phyloP scores from a whole-genome alignment of 2,329 filamentous ascomycete species.

The Volutella citrinella region DNA sequence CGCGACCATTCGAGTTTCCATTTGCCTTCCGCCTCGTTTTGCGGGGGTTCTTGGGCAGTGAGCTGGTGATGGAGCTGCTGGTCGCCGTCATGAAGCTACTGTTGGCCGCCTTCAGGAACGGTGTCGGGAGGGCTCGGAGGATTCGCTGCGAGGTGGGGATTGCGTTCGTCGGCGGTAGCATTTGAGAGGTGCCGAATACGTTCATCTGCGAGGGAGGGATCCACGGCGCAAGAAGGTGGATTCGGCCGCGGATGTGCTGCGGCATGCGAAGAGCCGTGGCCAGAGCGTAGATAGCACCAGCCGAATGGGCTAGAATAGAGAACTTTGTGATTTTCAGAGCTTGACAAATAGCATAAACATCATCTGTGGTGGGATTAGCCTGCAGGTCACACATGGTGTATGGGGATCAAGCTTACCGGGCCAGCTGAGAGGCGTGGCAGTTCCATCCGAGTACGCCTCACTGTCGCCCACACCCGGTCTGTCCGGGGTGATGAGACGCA shows the following conservation, averaged over 20 bases:
- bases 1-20: slow-evolving; percentile 36
- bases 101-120: slow-evolving; percentile 90
- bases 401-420: slow-evolving; percentile 66
- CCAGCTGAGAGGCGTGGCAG: slow-evolving; percentile 87
- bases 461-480: slow-evolving; percentile 92
- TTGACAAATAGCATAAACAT: slow-evolving; percentile 93
- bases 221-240: slow-evolving; percentile 94
- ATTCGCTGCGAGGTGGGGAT: slow-evolving; percentile 91
- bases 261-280: slow-evolving; percentile 94
- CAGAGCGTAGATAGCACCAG: slow-evolving; percentile 95
- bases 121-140: slow-evolving; percentile 82
- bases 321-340: slow-evolving; percentile 91
- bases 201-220: slow-evolving; percentile 94
- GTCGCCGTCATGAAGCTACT: slow-evolving; percentile 93
- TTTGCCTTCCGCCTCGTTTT: slow-evolving; percentile 58
- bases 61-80: slow-evolving; percentile 79
- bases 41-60: slow-evolving; percentile 64
- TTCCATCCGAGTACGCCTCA: slow-evolving; percentile 76
- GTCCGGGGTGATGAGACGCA: slow-evolving; percentile 90
- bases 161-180: slow-evolving; percentile 74
- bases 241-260: slow-evolving; percentile 88
- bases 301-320: slow-evolving; percentile 92
- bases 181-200: slow-evolving; percentile 69
- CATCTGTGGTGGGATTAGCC: too few species aligned
- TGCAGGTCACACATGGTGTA: too few species aligned